Conservation (phyloP, 2,329 filamentous ascomycete genomes). For the Hypomyces rosellus region DNA sequence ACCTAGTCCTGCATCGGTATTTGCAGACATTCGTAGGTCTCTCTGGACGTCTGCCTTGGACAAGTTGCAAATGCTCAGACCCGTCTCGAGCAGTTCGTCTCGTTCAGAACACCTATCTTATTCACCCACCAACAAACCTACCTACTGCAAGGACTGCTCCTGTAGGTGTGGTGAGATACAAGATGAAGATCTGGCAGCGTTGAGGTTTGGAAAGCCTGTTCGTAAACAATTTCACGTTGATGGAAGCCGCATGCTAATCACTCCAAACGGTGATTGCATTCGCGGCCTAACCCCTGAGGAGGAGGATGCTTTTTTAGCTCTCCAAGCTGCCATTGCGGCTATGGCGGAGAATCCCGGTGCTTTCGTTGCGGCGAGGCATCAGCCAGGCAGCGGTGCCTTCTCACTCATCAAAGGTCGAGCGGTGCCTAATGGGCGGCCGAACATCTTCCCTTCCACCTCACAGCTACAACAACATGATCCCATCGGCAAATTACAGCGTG, state of each 20-base stretch:
- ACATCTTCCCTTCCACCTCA: slow-evolving; percentile 50
- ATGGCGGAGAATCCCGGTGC: slow-evolving; percentile 46
- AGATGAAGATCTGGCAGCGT: slow-evolving; percentile 45
- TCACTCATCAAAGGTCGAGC: slow-evolving; percentile 58
- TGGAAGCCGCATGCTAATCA: slow-evolving; percentile 63
- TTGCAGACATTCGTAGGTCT: slow-evolving; percentile 27
- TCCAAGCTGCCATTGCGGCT: slow-evolving; percentile 54
- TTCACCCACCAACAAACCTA: slow-evolving; percentile 18
- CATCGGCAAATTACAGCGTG: slow-evolving; percentile 58
- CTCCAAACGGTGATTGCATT: slow-evolving; percentile 70
- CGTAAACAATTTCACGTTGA: slow-evolving; percentile 53
- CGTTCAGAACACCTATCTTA: slow-evolving; percentile 22
- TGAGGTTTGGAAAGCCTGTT: slow-evolving; percentile 52
- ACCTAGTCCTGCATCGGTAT: slow-evolving; percentile 28
- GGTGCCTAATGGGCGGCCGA: slow-evolving; percentile 56
- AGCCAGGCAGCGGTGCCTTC: slow-evolving; percentile 49
- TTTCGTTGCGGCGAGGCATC: slow-evolving; percentile 51
- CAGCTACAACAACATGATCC: slow-evolving; percentile 49
- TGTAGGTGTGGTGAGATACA: slow-evolving; percentile 37
- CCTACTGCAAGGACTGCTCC: slow-evolving; percentile 30
- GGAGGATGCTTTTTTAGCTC: slow-evolving; percentile 61
- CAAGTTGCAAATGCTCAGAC: slow-evolving; percentile 32
- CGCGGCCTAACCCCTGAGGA: slow-evolving; percentile 63
- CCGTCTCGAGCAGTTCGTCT: slow-evolving; percentile 24
- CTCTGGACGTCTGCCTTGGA: slow-evolving; percentile 29